Evolutionary conservation across 306 rosid genomes (phyloP).

Genomic region (Sicyos baderoa): DNA sequence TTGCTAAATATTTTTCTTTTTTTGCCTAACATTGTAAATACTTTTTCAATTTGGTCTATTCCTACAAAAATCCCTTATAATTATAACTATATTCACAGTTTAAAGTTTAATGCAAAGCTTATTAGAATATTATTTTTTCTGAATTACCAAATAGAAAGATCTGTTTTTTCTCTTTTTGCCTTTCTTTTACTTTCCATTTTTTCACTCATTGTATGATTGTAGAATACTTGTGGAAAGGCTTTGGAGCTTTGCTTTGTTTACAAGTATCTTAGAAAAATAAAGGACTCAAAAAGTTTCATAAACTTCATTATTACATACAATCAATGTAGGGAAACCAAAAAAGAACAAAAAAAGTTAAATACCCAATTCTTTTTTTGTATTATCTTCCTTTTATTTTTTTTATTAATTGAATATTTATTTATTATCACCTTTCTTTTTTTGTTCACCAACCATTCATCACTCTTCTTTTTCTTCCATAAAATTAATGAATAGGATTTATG

Average conservation of each 20-base stretch:
- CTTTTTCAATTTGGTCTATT: too few species aligned
- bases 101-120: background rate
- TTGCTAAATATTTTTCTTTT: too few species aligned
- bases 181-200: background rate
- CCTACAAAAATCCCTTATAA: too few species aligned
- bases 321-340: background rate
- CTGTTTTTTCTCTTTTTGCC: background rate
- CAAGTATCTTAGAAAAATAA: background rate
- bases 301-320: background rate
- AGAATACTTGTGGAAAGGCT: background rate
- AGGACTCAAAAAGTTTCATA: background rate
- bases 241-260: constrained; percentile 1
- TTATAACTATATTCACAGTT: background rate
- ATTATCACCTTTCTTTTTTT: too few species aligned
- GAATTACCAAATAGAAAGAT: background rate
- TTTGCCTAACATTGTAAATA: too few species aligned
- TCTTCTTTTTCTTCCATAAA: too few species aligned
- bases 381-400: too few species aligned
- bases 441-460: too few species aligned
- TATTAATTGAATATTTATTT: too few species aligned
- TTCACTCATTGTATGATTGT: background rate
- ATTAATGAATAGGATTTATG: too few species aligned
- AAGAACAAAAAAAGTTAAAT: background rate
- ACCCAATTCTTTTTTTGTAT: background rate
- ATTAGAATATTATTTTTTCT: background rate